phyloP scores from a whole-genome alignment of 805 yeast species.

The Jamesozyma rosinii region DNA sequence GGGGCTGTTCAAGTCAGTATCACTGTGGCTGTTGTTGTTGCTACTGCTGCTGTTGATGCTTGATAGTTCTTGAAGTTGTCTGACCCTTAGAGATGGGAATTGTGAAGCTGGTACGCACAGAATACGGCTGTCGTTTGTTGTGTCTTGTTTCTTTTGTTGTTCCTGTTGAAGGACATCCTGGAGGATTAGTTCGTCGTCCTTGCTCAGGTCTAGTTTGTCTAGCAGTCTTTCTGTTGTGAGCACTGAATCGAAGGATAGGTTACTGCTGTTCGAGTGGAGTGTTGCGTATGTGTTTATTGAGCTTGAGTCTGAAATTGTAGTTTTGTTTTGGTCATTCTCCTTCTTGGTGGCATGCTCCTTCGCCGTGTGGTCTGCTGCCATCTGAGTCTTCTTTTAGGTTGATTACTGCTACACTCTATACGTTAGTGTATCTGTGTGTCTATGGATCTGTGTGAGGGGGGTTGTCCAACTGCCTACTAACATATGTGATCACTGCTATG shows the following conservation, averaged over 20 bases:
- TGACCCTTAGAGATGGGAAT: conserved; percentile 24
- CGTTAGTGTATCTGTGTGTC: too few relatives aligned
- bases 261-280: conserved; percentile 13
- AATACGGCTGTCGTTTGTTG: conserved; percentile 8
- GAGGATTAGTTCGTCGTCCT: conserved; percentile 27
- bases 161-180: conserved; percentile 21
- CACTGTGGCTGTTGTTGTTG: not conserved
- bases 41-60: not conserved
- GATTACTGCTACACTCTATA: not conserved
- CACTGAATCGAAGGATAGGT: conserved; percentile 25
- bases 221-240: conserved; percentile 25
- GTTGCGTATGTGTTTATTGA: conserved; percentile 1
- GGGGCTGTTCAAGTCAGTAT: not conserved
- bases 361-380: not conserved
- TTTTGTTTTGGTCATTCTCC: too few relatives aligned
- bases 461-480: too few relatives aligned
- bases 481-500: too few relatives aligned
- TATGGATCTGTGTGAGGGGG: too few relatives aligned
- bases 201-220: conserved; percentile 26
- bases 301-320: not conserved
- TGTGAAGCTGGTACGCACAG: conserved; percentile 29
- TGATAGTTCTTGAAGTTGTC: not conserved
- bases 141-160: conserved; percentile 4
- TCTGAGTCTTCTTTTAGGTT: not conserved
- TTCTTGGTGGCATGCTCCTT: too few relatives aligned